Base-by-base conservation (phyloP, 441 rosid genomes). In the Dalechampia spathulata region DNA sequence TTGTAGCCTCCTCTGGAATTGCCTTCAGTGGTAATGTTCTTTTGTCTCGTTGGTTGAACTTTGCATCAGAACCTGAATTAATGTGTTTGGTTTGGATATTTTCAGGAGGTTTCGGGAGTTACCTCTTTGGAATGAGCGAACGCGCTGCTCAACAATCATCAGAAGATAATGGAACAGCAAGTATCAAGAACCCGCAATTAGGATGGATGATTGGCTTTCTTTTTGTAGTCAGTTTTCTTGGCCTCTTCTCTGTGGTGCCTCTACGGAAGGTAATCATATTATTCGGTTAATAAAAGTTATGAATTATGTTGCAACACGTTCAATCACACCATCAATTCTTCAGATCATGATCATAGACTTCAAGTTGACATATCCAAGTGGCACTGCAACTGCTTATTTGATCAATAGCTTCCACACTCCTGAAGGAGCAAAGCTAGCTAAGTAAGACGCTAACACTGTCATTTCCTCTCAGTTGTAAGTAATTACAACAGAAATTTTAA, bases 371-470 rank as follows among this genome's bases (percentile, higher is more conserved):
- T 56, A 56, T 28, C 60, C 60, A 30, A 56, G 60, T 30, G 60
- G 60, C 5, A 56, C 60, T 28, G 60, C 60, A 20, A 56, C 60
- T 43, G 60, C 51, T 56, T 41, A 56, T 32, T 39, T 56, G 6
- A 56, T 56, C 40, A 56, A 56, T 30, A 56, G 60, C 39, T 56
- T 56, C 51, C 60, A 56, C 41, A 43, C 60, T 17, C 60, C 60
- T 42, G 39, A 41, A 42, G 60, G 60, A 28, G 60, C 50, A 12
- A 56, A 56, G 28, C 60, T 56, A 5, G 60, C 60, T 14, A 43
- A 43, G 60, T 56, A 44, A 56, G 41, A 15, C 27, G 30, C 34
- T 19, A 10, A n/a, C 14, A 27, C 13, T 6, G 7, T 25, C 15
- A 6, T 19, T 39, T 54, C 27, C 17, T 7, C 23, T n/a, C 6